These are phyloP conservation scores for Hyphodiscus hymeniophilus DNA, from an alignment of 495 filamentous ascomycete genomes.

Conservation along the genomic window DNA sequence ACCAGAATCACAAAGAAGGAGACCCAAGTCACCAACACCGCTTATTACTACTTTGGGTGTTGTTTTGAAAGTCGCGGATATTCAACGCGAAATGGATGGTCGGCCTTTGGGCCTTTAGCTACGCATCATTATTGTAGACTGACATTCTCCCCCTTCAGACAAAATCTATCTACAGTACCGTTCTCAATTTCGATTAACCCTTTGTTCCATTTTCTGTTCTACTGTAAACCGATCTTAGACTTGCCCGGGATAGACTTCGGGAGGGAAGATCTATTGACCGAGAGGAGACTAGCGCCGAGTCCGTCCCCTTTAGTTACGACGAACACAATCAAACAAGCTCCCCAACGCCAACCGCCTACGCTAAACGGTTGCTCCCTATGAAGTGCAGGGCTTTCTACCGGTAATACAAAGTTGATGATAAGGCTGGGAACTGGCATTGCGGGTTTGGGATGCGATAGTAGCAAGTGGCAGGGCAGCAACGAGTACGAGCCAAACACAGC, in stretches of 20 bases:
- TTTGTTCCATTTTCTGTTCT: too few species aligned
- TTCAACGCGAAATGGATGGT: constrained; percentile 18
- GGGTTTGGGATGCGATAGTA: constrained; percentile 9
- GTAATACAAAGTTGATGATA: constrained; percentile 2
- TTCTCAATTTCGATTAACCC: background rate
- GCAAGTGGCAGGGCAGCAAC: constrained; percentile 23
- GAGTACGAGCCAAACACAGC: background rate
- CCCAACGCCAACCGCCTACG: background rate
- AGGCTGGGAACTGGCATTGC: constrained; percentile 1
- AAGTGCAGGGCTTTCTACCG: constrained; percentile 9
- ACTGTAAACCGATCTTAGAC: too few species aligned
- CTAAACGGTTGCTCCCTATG: constrained; percentile 1
- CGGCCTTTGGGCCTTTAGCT: background rate
- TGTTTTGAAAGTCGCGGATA: too few species aligned
- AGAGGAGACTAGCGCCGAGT: background rate
- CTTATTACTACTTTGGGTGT: constrained; percentile 17
- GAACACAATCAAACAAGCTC: background rate
- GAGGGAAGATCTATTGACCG: too few species aligned
- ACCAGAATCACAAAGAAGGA: constrained; percentile 19
- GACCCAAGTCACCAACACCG: constrained; percentile 9
- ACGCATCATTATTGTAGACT: too few species aligned
- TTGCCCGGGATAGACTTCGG: too few species aligned
- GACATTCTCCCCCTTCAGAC: too few species aligned
- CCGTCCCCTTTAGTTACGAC: background rate
- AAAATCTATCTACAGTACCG: background rate